Base-by-base conservation (phyloP, 148 eudicot genomes). In the Silene conica region DNA sequence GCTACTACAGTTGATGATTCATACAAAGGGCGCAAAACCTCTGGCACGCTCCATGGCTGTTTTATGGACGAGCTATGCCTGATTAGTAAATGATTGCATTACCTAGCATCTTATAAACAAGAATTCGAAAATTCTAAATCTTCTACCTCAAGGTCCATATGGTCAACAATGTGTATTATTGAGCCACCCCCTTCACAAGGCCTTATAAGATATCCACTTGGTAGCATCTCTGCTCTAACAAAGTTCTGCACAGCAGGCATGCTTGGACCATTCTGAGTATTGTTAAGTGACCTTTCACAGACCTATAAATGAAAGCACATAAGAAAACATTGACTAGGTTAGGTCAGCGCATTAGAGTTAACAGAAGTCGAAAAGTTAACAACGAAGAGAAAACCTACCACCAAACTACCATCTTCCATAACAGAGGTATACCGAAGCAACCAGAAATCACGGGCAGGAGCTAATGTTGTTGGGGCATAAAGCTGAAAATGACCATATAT, bases 401-500 rank as follows among this genome's bases (percentile, higher is more conserved):
- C 98, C 65, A 95, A 79, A 77, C 97, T 90, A 66, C 98, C 97
- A 84, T 92, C 98, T 68, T 92, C 98, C 92, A 87, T 89, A 41
- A 87, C 85, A 67, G 97, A 87, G 73, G 97, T 92, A 82, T 88
- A 94, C 74, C 98, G 96, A 52, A 95, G 80, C 85, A 95, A 80
- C 90, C 92, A 95, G 83, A 95, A 95, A 80, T 95, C 97, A 71
- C 98, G 98, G 80, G 92, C 96, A 70, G 98, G 90, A 5, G 97
- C 97, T 87, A 92, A 83, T 28, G 98, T 95, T 67, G 98, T 95
- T 12, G 97, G 97, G 58, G 98, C 97, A 84, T 95, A 95, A 66
- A 95, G 91, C 98, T 95, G 70, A 45, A 38, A 73, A 56, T 31
- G 79, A 38, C 43, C 77, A 69, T 43, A 59, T 20, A 41, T 15